Evolutionary conservation across 495 filamentous ascomycete species (phyloP).

Genomic region (Cudoniella acicularis): DNA sequence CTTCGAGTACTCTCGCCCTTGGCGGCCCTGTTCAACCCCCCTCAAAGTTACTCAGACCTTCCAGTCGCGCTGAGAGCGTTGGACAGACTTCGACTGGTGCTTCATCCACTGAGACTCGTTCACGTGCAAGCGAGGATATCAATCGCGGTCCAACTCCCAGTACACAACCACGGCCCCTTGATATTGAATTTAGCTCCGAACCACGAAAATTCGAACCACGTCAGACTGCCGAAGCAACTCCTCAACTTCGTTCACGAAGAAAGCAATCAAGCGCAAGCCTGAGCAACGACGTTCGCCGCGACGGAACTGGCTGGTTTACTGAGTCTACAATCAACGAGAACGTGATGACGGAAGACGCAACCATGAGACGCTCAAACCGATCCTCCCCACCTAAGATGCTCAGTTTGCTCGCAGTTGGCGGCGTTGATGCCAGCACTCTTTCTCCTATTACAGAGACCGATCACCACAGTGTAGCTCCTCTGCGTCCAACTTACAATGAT

Average conservation of each 20-base stretch:
- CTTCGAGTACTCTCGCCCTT: background rate
- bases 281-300: too few relatives aligned
- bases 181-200: slow-evolving; percentile 11
- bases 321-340: background rate
- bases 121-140: background rate
- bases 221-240: background rate
- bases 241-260: slow-evolving; percentile 11
- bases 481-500: background rate
- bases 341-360: background rate
- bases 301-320: background rate
- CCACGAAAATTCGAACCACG: background rate
- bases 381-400: slow-evolving; percentile 19
- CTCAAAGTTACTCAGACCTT: background rate
- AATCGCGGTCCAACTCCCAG: slow-evolving; percentile 3
- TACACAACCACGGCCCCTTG: background rate
- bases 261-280: slow-evolving; percentile 6
- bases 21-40: background rate
- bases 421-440: background rate
- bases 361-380: background rate
- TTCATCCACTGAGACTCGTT: background rate
- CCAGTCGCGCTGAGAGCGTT: background rate
- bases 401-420: slow-evolving; percentile 11
- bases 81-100: background rate
- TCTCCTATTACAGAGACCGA: slow-evolving; percentile 5
- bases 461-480: background rate